Evolutionary conservation across 2,329 filamentous ascomycete species (phyloP).

Genomic region (Lachnellula hyalina): DNA sequence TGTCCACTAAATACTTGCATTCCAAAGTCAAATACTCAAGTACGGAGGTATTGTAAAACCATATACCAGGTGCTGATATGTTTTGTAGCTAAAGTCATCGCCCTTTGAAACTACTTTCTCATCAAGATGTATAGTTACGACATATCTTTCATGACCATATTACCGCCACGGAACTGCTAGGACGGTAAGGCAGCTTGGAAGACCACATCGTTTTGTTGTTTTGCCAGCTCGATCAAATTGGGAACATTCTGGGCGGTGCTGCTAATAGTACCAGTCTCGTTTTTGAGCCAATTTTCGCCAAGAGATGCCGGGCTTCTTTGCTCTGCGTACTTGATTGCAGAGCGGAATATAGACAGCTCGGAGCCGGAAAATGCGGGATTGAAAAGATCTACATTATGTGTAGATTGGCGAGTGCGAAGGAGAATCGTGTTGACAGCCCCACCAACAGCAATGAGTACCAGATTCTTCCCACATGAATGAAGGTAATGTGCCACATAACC

Average conservation of each 20-base stretch:
- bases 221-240: background rate
- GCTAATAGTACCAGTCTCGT: background rate
- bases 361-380: background rate
- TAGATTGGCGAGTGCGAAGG: background rate
- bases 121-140: too few relatives aligned
- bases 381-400: background rate
- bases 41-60: too few relatives aligned
- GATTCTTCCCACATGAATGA: background rate
- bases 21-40: too few relatives aligned
- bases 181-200: background rate
- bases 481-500: background rate
- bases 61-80: too few relatives aligned
- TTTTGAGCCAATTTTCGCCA: background rate
- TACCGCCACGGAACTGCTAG: background rate
- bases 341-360: background rate
- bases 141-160: too few relatives aligned
- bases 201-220: background rate
- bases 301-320: background rate
- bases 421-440: background rate
- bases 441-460: background rate
- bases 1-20: too few relatives aligned
- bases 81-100: too few relatives aligned
- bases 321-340: background rate
- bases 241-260: background rate
- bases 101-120: too few relatives aligned